Base-by-base conservation (phyloP, 2,329 filamentous ascomycete genomes). In the Ascochyta lentis region DNA sequence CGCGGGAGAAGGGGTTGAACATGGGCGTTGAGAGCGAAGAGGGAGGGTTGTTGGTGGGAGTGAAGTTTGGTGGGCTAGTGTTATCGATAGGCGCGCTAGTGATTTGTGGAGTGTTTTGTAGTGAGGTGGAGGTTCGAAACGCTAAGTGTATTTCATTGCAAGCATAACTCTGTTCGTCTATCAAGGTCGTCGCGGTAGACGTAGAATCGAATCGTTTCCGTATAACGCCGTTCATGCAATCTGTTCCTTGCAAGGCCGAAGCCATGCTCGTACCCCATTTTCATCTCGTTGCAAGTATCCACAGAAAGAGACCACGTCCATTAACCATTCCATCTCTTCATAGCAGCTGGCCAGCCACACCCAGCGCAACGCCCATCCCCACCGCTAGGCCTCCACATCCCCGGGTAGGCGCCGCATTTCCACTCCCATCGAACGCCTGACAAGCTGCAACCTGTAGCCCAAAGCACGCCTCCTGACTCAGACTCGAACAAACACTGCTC, bases 371-470 rank as follows among this genome's bases (percentile, higher is more conserved):
- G n/a, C 63, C 63, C 26, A 61, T 59, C 3, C 56, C 62, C 50
- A 69, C 59, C n/a, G 54, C 53, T 35, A 67, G 66, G 34, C 61
- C 59, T 13, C 54, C 60, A 37, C 60, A 65, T 26, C 61, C 59
- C 35, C 57, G 57, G 24, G 46, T 51, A 3, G 61, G 41, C 52
- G 57, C 64, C 6, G 61, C 64, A 77, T 71, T 12, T 70, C 80
- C 65, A 24, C 34, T 51, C 77, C 73, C 39, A 72, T 68, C 73
- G 62, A 78, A 77, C 31, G 69, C 65, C 27, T 66, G 68, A 62
- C 82, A 84, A 31, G 81, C 80, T 9, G 69, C 76, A 31, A 81
- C 72, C 46, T 79, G 75, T 35, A 84, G 65, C 27, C 78, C 79
- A 59, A 79, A 81, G 59, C 82, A 84, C 13, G 80, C 82, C 41